Evolutionary conservation across 495 filamentous ascomycete species (phyloP), one percentile per base, ranked within the genome.

Genomic region (Podospora bellae-mahoneyi): DNA sequence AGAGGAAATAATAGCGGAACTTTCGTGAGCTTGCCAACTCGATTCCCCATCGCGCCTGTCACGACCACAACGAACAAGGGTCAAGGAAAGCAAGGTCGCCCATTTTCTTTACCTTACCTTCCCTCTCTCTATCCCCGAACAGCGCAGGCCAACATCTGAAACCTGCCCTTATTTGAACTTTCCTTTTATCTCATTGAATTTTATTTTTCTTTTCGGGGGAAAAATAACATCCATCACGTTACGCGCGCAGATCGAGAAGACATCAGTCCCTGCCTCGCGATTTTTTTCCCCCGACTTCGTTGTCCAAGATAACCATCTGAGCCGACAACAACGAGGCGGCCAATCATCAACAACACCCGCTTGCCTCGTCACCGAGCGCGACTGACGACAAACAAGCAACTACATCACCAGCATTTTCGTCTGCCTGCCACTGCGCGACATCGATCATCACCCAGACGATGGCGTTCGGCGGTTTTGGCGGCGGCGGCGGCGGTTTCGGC

Each of bases 401-500:
- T 44, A 68, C 62, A 18, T 15, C 60, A 19, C 62, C 5, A 63
- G 30, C 4, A 26, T 48, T 58, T 58, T 26, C 62, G 34, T 48
- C 61, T 20, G 30, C 28, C 32, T 32, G 27, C 30, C 28, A 63
- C 30, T 32, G 18, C 61, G 28, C 62, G 62, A 56, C 64, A 60
- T 64, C 60, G 61, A 66, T 62, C 68, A 82, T 69, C 77, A 48
- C 39, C 39, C 2, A 10, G 39, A 16, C 39, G 39, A 85, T 85
- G 79, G 81, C 81, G 67, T 84, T 85, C 72, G 79, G 82, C 60
- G 70, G 68, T 62, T 69, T 82, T 73, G 78, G 78, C 68, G 78
- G 78, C 68, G 78, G 82, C 68, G 78, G 82, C 68, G 83, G 80
- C 77, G 85, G 85, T 73, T 90, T 90, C 77, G 88, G 88, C 74